phyloP scores from a whole-genome alignment of 768 basidiomycete species.

The Pholiota molesta region DNA sequence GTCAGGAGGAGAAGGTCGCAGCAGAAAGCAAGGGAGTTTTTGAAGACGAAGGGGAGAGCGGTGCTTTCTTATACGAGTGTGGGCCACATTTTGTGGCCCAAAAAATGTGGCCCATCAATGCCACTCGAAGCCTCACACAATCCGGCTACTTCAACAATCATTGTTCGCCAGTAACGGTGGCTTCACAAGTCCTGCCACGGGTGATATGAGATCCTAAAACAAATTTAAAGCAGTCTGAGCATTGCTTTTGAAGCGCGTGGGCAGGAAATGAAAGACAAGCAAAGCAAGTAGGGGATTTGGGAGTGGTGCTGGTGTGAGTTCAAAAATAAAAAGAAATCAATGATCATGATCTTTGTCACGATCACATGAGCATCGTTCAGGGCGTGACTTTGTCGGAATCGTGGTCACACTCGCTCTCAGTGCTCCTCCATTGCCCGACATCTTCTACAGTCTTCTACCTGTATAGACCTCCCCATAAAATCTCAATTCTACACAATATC shows the following conservation, averaged over 20 bases:
- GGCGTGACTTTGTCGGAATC: background rate
- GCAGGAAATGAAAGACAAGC: background rate
- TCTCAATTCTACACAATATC: background rate
- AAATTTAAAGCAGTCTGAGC: background rate
- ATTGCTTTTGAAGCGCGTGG: background rate
- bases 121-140: background rate
- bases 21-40: no score
- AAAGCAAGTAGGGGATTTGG: no score
- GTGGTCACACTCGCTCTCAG: background rate
- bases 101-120: background rate
- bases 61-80: no score
- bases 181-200: no score
- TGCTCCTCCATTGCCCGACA: background rate
- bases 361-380: background rate
- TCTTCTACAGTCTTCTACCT: background rate
- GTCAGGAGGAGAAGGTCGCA: no score
- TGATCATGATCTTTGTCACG: background rate
- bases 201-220: background rate
- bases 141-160: background rate
- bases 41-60: no score
- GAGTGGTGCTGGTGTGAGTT: no score
- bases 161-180: background rate
- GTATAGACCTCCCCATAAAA: background rate
- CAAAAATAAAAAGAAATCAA: no score
- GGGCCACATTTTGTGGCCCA: no score